Evolutionary conservation across 2,329 filamentous ascomycete species (phyloP), one percentile per base, ranked within the genome.

Genomic region (Talaromyces albobiverticillius): DNA sequence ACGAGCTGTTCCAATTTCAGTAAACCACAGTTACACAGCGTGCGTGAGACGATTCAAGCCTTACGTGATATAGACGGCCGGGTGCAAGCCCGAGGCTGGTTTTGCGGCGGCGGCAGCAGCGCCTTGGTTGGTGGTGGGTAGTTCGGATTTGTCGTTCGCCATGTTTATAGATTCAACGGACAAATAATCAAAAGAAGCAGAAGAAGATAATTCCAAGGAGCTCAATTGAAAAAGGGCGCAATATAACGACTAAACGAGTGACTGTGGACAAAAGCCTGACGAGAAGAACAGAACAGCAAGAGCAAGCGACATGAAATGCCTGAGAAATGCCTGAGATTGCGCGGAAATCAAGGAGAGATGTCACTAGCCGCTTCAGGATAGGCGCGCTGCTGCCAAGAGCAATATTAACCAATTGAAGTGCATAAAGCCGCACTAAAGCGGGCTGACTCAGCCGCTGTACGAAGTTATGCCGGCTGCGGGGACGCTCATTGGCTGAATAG

Each of bases 31-130:
- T 46, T 20, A 40, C 42, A 52, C 22, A 38, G 14, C n/a, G 10
- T 23, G 23, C 14, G 50, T 29, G 8, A 22, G 11, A 9, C 29
- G 34, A n/a, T 8, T 57, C 70, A 67, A n/a, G n/a, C n/a, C n/a
- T n/a, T 74, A 84, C 82, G 76, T 77, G 66, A 96, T 90, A 75
- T 96, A 96, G 73, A 95, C 76, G n/a, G 88, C 84, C 55, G 92
- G 87, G 70, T 93, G 90, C 62, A 95, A 78, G 36, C 81, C 68
- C 32, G 83, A 67, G 11, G 25, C 31, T n/a, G 52, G 32, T 51
- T 55, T 45, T 23, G 46, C 46, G 20, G 53, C 46, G 25, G 49
- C 40, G 3, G 49, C 40, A 11, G 49, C 49, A n/a, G 41, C 50
- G 41, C 40, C 50, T 20, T 20, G 51, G 32, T 51, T 55, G 32